Conservation (phyloP, 495 filamentous ascomycete genomes). For the Penicillium argentinense region DNA sequence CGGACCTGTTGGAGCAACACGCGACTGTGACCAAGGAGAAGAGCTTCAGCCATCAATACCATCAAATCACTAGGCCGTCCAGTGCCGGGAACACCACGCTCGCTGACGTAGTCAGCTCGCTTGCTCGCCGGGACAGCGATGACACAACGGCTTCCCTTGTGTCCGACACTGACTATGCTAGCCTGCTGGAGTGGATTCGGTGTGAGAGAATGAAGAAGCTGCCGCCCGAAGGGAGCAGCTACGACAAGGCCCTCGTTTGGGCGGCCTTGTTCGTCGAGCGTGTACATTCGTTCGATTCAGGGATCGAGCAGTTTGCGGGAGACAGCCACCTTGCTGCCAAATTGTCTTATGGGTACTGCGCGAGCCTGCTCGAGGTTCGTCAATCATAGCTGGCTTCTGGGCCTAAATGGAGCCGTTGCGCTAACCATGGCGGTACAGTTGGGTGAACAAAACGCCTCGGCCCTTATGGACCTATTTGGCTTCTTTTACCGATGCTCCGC, state of each 20-base stretch:
- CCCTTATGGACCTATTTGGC: slow-evolving; percentile 31
- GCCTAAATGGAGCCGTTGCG: background rate
- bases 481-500: slow-evolving; percentile 37
- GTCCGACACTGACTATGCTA: slow-evolving; percentile 19
- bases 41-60: too few species aligned
- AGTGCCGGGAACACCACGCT: too few species aligned
- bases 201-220: slow-evolving; percentile 36
- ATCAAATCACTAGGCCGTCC: too few species aligned
- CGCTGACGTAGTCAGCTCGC: too few species aligned
- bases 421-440: slow-evolving; percentile 18
- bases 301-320: slow-evolving; percentile 34
- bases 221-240: slow-evolving; percentile 39
- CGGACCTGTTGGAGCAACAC: too few species aligned
- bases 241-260: slow-evolving; percentile 39
- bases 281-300: slow-evolving; percentile 33
- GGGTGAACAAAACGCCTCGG: slow-evolving; percentile 33
- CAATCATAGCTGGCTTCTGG: background rate
- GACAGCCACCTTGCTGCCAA: slow-evolving; percentile 38
- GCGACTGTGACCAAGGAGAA: too few species aligned
- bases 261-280: slow-evolving; percentile 28
- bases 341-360: slow-evolving; percentile 39
- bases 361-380: slow-evolving; percentile 36
- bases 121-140: too few species aligned
- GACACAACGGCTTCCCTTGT: slow-evolving; percentile 24
- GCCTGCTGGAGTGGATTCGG: slow-evolving; percentile 29